Evolutionary conservation across 2,329 filamentous ascomycete genomes (phyloP), one percentile per base, ranked within the genome.

Genomic region (Cladobotryum mycophilum): DNA sequence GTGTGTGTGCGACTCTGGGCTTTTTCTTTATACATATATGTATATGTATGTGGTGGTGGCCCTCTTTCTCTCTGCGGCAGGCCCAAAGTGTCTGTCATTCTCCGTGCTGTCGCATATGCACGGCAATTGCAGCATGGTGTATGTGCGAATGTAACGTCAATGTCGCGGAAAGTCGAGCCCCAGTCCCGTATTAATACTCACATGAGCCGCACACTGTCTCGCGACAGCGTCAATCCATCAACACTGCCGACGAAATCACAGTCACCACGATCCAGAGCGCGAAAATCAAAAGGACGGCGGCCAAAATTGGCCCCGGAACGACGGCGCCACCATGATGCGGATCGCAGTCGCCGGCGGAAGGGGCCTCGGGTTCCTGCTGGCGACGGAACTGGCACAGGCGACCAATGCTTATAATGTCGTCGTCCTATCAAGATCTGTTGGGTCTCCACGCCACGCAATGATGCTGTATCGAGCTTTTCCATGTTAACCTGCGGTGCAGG

Each of bases 381-480:
- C 71, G 41, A 74, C 79, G 51, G 76, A 80, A 60, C 75, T 90
- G 33, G 76, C 79, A 30, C 74, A 80, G 51, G 66, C 68, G 40
- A 61, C 61, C 47, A 86, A 80, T 35, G 80, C 79, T 43, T 83
- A 89, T 65, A 78, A 83, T 46, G 76, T 89, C 41, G 74, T 90
- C 47, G 76, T 90, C n/a, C 68, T 90, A 30, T 88, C 86, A 18
- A 76, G 82, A 72, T 61, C 56, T 51, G 66, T 67, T 45, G 56
- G 63, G 60, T 55, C 49, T 51, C 53, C 53, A 37, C 47, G 50
- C 44, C 51, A 35, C 53, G 20, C 43, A 41, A 20, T 44, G 18
- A 37, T 48, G 14, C 14, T 30, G 36, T 41, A 36, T 48, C 30
- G 48, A 44, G 47, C 37, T 44, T 46, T 53, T 53, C 37, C 41